Evolutionary conservation across 208 protist genomes (phyloP).

Genomic region (Porcisia deanei): DNA sequence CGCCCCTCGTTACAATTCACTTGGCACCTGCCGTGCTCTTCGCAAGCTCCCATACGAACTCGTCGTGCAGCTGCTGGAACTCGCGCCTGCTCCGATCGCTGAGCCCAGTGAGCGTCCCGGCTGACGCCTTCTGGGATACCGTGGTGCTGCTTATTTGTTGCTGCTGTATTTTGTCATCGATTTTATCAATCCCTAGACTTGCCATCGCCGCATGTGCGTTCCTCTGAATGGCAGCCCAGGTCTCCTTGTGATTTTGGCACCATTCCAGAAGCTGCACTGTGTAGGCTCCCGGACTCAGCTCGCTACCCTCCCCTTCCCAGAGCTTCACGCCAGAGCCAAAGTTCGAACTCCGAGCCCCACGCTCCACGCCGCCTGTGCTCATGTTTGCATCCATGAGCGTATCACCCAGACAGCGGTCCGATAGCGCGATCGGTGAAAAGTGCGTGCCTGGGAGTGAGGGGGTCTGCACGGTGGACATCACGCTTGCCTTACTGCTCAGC

Average conservation of each 20-base stretch:
- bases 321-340: slow-evolving; percentile 7
- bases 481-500: slow-evolving; percentile 27
- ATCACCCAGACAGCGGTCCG: slow-evolving; percentile 25
- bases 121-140: slow-evolving; percentile 4
- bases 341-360: neutral
- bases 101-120: slow-evolving; percentile 14
- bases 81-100: slow-evolving; percentile 31
- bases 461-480: neutral
- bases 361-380: slow-evolving; percentile 9
- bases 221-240: slow-evolving; percentile 8
- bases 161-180: slow-evolving; percentile 20
- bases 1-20: neutral
- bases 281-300: slow-evolving; percentile 24
- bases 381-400: slow-evolving; percentile 17
- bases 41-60: slow-evolving; percentile 27
- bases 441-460: slow-evolving; percentile 1
- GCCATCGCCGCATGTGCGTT: slow-evolving; percentile 18
- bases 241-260: slow-evolving; percentile 25
- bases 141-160: slow-evolving; percentile 21
- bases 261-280: slow-evolving; percentile 61
- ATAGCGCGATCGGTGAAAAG: slow-evolving; percentile 10
- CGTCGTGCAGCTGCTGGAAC: slow-evolving; percentile 27
- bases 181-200: slow-evolving; percentile 22
- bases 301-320: slow-evolving; percentile 9
- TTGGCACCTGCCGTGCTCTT: neutral